These are phyloP conservation scores for Cornus kousa DNA, from an alignment of 148 eudicot species.

Conservation along the genomic window DNA sequence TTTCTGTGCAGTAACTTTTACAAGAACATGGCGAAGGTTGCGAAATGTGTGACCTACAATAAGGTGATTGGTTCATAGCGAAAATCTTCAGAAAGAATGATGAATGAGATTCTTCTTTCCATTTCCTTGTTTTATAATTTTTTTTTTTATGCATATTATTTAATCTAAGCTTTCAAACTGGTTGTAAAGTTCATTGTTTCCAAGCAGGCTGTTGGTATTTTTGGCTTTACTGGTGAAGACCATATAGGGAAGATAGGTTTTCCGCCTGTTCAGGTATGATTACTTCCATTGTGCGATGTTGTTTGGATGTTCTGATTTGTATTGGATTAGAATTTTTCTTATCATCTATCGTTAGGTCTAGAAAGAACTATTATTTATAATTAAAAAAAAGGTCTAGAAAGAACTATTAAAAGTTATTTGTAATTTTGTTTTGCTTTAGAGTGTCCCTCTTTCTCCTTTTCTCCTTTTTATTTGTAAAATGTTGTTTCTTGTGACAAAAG, in stretches of 20 bases:
- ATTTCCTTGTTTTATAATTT: background rate
- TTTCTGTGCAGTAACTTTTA: constrained; percentile 62
- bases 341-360: background rate
- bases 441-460: background rate
- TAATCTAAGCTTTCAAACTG: background rate
- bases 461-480: too few relatives aligned
- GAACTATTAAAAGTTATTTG: background rate
- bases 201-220: constrained; percentile 85
- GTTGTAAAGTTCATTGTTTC: constrained; percentile 8
- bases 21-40: constrained; percentile 81
- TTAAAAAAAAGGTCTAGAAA: background rate
- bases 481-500: background rate
- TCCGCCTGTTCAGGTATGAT: constrained; percentile 80
- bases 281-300: background rate
- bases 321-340: background rate
- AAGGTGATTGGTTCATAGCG: constrained; percentile 43
- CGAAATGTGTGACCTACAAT: constrained; percentile 83
- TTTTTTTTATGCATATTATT: background rate
- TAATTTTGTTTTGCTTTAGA: background rate
- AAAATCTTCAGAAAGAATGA: background rate
- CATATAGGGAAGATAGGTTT: constrained; percentile 90
- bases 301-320: background rate
- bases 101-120: background rate
- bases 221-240: constrained; percentile 87
- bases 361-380: background rate